Evolutionary conservation across 2,329 filamentous ascomycete genomes (phyloP).

Genomic region (Cytospora piceae): DNA sequence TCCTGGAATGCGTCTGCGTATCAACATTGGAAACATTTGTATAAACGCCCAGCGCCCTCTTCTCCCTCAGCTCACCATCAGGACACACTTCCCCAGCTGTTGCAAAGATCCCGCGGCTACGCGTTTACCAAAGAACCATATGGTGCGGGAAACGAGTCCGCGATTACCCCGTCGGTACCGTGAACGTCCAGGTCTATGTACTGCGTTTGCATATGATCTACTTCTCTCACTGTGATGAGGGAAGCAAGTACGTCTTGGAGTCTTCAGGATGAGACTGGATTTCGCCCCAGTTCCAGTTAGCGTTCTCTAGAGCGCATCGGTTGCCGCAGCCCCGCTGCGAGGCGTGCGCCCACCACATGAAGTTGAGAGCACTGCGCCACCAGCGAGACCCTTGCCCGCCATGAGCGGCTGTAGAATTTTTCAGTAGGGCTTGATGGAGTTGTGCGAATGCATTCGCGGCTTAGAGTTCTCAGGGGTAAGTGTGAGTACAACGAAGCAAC

Average conservation of each 20-base stretch:
- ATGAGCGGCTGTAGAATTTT: background rate
- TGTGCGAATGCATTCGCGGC: background rate
- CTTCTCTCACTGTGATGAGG: background rate
- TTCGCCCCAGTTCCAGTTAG: conserved; percentile 5
- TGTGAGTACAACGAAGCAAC: background rate
- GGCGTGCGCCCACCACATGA: conserved; percentile 6
- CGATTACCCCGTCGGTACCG: background rate
- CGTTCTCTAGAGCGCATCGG: background rate
- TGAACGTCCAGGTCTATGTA: background rate
- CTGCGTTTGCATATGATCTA: conserved; percentile 8
- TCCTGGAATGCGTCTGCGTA: background rate
- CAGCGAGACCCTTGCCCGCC: conserved; percentile 1
- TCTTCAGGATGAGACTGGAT: conserved; percentile 4
- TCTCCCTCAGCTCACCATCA: conserved; percentile 1
- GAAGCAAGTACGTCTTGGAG: background rate
- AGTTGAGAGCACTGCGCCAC: conserved; percentile 9
- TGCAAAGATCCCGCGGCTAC: background rate
- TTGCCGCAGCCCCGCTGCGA: background rate
- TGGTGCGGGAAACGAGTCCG: conserved; percentile 6
- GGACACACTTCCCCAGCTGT: background rate
- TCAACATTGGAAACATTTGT: conserved; percentile 6
- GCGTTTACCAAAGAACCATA: conserved; percentile 3
- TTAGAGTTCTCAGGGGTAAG: background rate
- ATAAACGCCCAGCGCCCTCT: background rate
- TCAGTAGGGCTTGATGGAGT: background rate